Evolutionary conservation across 108 stramenopile species (phyloP).

Genomic region (Bacterosira constricta): DNA sequence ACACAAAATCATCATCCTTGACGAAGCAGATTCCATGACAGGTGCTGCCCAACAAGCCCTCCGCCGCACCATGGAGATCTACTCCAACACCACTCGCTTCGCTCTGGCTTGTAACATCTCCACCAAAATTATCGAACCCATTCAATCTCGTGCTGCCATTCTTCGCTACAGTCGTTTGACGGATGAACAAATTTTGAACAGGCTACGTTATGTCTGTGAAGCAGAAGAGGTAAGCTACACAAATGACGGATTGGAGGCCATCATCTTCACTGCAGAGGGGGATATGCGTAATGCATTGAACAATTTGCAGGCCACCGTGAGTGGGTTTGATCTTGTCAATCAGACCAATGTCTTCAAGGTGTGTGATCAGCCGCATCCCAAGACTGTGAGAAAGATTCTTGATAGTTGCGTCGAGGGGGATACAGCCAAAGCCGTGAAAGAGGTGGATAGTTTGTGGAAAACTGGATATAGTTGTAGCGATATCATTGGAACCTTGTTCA

Average conservation of each 20-base stretch:
- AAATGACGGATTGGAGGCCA: conserved; percentile 92
- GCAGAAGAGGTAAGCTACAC: conserved; percentile 86
- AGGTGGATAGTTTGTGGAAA: conserved; percentile 60
- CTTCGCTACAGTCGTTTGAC: conserved; percentile 91
- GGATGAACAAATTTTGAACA: conserved; percentile 90
- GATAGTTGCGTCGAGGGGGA: conserved; percentile 66
- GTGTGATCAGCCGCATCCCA: conserved; percentile 99
- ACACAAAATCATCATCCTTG: conserved; percentile 98
- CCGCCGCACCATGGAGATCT: conserved; percentile 97
- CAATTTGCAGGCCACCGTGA: conserved; percentile 93
- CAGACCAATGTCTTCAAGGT: conserved; percentile 96
- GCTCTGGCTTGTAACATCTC: conserved; percentile 97
- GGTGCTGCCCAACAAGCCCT: conserved; percentile 97
- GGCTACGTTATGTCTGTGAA: conserved; percentile 89
- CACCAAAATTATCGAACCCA: conserved; percentile 99
- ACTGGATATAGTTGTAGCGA: conserved; percentile 88
- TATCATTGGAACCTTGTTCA: conserved; percentile 96
- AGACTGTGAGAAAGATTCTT: conserved; percentile 79
- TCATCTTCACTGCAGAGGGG: conserved; percentile 99
- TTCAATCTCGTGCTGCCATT: conserved; percentile 98
- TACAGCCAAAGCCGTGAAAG: conserved; percentile 60
- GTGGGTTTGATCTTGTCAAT: conserved; percentile 87
- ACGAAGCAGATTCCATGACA: conserved; percentile 99
- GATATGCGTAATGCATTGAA: conserved; percentile 99
- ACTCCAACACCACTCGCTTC: conserved; percentile 97